Evolutionary conservation across 495 filamentous ascomycete species (phyloP).

Genomic region (Aspergillus taichungensis): DNA sequence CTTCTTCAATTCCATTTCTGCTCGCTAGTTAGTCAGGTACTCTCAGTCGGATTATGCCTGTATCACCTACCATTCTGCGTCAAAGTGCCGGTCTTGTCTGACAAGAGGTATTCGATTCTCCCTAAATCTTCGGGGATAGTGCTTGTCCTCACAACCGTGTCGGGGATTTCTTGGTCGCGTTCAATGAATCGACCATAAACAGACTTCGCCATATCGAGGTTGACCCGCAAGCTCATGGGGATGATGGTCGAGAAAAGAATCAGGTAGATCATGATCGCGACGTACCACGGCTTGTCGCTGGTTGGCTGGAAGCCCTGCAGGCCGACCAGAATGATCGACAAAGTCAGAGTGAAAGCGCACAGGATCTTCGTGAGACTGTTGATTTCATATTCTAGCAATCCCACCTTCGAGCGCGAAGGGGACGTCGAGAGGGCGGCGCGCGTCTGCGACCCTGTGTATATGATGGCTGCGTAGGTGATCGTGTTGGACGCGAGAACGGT

Average conservation of each 20-base stretch:
- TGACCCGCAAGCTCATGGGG: conserved; percentile 91
- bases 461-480: conserved; percentile 73
- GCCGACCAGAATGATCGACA: conserved; percentile 86
- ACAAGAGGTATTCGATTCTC: conserved; percentile 90
- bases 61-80: conserved; percentile 68
- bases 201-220: conserved; percentile 92
- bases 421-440: conserved; percentile 91
- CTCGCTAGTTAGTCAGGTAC: background rate
- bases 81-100: conserved; percentile 94
- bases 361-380: conserved; percentile 97
- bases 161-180: conserved; percentile 76
- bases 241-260: conserved; percentile 99
- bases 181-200: conserved; percentile 97
- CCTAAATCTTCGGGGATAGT: conserved; percentile 97
- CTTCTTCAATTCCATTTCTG: conserved; percentile 97
- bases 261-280: conserved; percentile 90
- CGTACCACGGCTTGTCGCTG: conserved; percentile 67
- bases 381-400: conserved; percentile 90
- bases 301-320: conserved; percentile 69
- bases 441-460: conserved; percentile 94
- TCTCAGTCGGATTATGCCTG: too few relatives aligned
- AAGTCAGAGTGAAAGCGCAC: conserved; percentile 72
- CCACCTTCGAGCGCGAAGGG: conserved; percentile 82
- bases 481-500: conserved; percentile 92
- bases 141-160: conserved; percentile 87